Base-by-base conservation (phyloP, 1,284 basidiomycete species). In the Sanghuangporus baumii region DNA sequence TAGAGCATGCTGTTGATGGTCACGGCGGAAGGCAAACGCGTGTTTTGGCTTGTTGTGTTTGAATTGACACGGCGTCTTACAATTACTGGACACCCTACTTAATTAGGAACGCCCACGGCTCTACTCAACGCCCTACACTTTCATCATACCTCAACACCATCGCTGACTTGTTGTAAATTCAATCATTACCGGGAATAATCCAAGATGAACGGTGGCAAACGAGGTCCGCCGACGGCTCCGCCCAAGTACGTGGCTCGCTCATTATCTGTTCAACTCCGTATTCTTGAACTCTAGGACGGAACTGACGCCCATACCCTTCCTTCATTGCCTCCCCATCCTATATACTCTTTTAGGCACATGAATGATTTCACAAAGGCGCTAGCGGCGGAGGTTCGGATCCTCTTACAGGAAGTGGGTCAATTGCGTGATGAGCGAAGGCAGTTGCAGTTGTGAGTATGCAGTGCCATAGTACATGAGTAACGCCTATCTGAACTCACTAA, bases 381-480 rank as follows among this genome's bases (percentile, higher is more conserved):
- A 43, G 83, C 85, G n/a, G 70, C 74, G 40, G 84, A 86, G 72
- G 82, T 86, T 23, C 75, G 83, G 31, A 80, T 83, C 59, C 76
- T 86, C 9, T 77, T 90, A 51, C 81, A 80, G 23, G 88, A 90
- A 69, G 88, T 91, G 12, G 88, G 89, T 20, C 86, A 89, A 71
- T 78, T 90, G 54, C 78, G 88, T 65, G 89, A 90, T 69, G 88
- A 91, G 71, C 79, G 88, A 54, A 74, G 86, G 40, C 80, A 82
- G 57, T 75, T 90, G 55, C 87, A 89, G 70, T 86, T 82, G 87
- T 89, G 68, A 67, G 87, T 80, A 31, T 31, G 26, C 26, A 3
- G 26, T 31, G 26, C 26, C 3, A 31, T 31, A 3, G 26, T 31
- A 31, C 2, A 31, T 31, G 26, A 31, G 26, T 31, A 31, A 3